Evolutionary conservation across 2,329 filamentous ascomycete genomes (phyloP).

Genomic region (Fusarium virguliforme): DNA sequence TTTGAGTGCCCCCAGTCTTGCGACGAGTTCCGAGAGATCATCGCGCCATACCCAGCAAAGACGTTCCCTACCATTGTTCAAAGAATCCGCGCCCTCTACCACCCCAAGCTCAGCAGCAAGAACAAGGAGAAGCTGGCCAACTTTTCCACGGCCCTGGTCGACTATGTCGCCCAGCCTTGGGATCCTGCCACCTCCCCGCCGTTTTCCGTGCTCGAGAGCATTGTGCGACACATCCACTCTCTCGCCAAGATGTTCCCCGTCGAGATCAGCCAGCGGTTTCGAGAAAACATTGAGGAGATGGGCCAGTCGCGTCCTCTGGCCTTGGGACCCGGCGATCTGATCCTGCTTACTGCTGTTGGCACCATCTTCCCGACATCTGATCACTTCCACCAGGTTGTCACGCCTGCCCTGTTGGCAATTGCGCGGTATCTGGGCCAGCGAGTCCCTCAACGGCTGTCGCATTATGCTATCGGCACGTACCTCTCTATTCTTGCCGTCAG

Average conservation of each 20-base stretch:
- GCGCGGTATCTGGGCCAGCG: conserved; percentile 86
- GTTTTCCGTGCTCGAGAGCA: conserved; percentile 80
- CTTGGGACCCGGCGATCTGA: conserved; percentile 79
- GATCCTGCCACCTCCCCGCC: conserved; percentile 64
- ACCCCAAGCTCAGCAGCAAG: conserved; percentile 85
- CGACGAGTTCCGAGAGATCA: conserved; percentile 79
- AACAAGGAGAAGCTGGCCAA: conserved; percentile 87
- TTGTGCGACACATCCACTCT: conserved; percentile 93
- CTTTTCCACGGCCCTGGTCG: conserved; percentile 77
- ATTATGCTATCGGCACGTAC: conserved; percentile 83
- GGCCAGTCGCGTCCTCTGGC: conserved; percentile 64
- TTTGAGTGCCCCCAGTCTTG: conserved; percentile 88
- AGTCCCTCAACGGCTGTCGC: conserved; percentile 74
- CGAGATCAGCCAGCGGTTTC: conserved; percentile 83
- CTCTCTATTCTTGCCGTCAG: conserved; percentile 84
- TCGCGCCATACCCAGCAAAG: conserved; percentile 72
- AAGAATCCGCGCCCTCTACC: conserved; percentile 91
- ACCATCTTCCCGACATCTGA: conserved; percentile 95
- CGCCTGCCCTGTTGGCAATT: conserved; percentile 90
- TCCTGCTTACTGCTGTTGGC: conserved; percentile 86
- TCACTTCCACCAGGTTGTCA: conserved; percentile 96
- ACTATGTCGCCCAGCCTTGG: conserved; percentile 70
- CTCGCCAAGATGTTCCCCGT: conserved; percentile 88
- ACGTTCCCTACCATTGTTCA: conserved; percentile 87
- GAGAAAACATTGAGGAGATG: conserved; percentile 77